Evolutionary conservation across 352 stramenopile genomes (phyloP).

Genomic region (Pythium grandisporangium): DNA sequence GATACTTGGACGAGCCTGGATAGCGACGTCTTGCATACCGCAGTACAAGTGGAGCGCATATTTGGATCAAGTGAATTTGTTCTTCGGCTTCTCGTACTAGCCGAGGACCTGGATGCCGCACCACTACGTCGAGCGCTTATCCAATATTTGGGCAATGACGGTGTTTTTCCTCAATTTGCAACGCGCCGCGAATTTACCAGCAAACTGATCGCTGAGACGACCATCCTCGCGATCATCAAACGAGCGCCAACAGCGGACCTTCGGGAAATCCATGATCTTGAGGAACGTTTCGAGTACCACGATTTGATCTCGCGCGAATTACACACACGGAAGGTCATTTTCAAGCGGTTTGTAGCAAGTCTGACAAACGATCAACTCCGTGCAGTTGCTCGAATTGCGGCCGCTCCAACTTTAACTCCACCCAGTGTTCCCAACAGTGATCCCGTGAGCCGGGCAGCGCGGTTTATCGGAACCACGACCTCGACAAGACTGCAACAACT

Average conservation of each 20-base stretch:
- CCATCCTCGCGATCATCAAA: slow-evolving; percentile 56
- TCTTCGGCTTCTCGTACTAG: slow-evolving; percentile 58
- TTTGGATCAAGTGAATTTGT: slow-evolving; percentile 71
- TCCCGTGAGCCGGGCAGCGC: not conserved
- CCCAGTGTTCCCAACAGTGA: too few relatives aligned
- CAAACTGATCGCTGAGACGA: slow-evolving; percentile 61
- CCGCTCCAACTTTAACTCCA: not conserved
- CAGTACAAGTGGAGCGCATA: slow-evolving; percentile 50
- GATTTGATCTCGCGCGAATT: slow-evolving; percentile 52
- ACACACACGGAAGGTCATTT: slow-evolving; percentile 46
- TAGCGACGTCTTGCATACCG: slow-evolving; percentile 33
- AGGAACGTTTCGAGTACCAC: slow-evolving; percentile 41
- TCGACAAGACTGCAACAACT: too few relatives aligned
- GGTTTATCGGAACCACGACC: too few relatives aligned
- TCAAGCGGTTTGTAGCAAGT: slow-evolving; percentile 36
- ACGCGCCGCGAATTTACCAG: slow-evolving; percentile 63
- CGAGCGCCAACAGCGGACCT: slow-evolving; percentile 34
- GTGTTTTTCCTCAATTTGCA: slow-evolving; percentile 47
- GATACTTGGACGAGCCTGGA: slow-evolving; percentile 48
- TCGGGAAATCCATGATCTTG: slow-evolving; percentile 29
- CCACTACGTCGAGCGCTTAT: slow-evolving; percentile 39
- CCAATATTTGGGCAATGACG: slow-evolving; percentile 36
- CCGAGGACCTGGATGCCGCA: slow-evolving; percentile 61
- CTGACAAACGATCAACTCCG: slow-evolving; percentile 54
- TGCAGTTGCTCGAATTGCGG: slow-evolving; percentile 16